A percentile compares a stretch with the other conserved stretches of the same genome.
Evolutionary conservation across 345 rosid species (phyloP).

Genomic region (Pseudoturritis turrita): DNA sequence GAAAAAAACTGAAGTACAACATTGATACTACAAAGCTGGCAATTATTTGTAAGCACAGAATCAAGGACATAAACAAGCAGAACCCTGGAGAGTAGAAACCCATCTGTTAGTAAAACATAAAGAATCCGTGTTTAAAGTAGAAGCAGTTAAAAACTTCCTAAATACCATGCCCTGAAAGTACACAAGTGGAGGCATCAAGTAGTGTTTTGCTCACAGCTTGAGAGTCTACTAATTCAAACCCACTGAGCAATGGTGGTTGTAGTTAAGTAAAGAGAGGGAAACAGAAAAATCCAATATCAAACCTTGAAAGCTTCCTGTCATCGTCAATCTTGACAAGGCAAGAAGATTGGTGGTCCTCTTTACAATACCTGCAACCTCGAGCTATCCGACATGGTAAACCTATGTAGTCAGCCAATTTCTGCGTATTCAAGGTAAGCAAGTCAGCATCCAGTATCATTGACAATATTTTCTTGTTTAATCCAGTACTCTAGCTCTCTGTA

Average conservation of each 20-base stretch:
- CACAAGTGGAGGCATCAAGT: background rate
- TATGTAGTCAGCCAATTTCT: slow-evolving; percentile 93
- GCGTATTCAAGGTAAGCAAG: slow-evolving; percentile 27
- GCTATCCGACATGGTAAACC: slow-evolving; percentile 99
- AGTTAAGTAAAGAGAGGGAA: background rate
- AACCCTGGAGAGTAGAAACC: slow-evolving; percentile 21
- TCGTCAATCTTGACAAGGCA: slow-evolving; percentile 91
- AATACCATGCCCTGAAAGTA: slow-evolving; percentile 3
- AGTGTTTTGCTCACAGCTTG: background rate
- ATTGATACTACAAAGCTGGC: background rate
- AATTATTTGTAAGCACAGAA: slow-evolving; percentile 22
- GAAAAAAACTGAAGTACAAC: background rate
- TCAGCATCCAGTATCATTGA: slow-evolving; percentile 13
- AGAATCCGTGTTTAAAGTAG: background rate
- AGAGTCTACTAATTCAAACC: slow-evolving; percentile 3
- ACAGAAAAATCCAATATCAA: background rate
- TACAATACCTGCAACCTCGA: slow-evolving; percentile 88
- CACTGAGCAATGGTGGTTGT: background rate
- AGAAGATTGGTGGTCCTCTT: slow-evolving; percentile 75
- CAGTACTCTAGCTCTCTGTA: background rate
- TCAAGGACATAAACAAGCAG: slow-evolving; percentile 28
- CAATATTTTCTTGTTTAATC: background rate
- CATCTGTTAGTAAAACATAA: slow-evolving; percentile 22
- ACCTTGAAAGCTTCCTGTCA: slow-evolving; percentile 69
- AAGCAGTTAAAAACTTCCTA: background rate